Conservation (phyloP, 192 early-diverging fungal genomes). For the Dispira simplex region DNA sequence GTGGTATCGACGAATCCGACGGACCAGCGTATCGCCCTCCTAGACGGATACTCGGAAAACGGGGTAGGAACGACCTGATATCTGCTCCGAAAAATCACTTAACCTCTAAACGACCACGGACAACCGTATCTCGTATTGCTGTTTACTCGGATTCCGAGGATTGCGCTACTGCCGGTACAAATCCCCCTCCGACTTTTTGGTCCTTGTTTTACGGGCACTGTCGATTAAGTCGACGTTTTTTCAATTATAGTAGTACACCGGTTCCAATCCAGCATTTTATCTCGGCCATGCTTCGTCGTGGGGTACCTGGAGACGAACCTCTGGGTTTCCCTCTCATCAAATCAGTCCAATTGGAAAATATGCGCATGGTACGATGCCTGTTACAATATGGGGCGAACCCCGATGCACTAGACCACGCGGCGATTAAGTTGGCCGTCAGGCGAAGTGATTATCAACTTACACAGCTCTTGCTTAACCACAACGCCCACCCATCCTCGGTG, state of each 20-base stretch:
- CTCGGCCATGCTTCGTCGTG: background rate
- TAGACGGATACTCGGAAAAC: background rate
- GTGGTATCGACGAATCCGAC: too few relatives aligned
- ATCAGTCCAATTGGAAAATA: constrained; percentile 3
- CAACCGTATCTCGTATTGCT: background rate
- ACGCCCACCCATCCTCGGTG: background rate
- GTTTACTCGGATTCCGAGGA: background rate
- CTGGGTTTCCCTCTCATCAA: background rate
- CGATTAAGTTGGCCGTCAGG: background rate
- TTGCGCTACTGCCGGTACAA: background rate
- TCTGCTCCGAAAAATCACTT: background rate
- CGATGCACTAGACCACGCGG: background rate
- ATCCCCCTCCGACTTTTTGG: background rate
- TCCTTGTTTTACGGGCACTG: constrained; percentile 1
- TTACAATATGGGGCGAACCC: background rate
- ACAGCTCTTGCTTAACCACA: background rate
- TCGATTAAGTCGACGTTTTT: background rate
- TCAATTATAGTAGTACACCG: background rate
- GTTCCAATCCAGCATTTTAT: background rate
- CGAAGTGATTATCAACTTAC: background rate
- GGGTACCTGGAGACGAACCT: background rate
- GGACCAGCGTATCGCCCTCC: too few relatives aligned
- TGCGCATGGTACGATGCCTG: background rate
- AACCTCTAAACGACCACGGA: background rate
- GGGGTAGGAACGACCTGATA: background rate